Percentiles rank a stretch among this genome's conserved stretches.
phyloP scores from a whole-genome alignment of 352 stramenopile species.

The Phytophthora fragariae region DNA sequence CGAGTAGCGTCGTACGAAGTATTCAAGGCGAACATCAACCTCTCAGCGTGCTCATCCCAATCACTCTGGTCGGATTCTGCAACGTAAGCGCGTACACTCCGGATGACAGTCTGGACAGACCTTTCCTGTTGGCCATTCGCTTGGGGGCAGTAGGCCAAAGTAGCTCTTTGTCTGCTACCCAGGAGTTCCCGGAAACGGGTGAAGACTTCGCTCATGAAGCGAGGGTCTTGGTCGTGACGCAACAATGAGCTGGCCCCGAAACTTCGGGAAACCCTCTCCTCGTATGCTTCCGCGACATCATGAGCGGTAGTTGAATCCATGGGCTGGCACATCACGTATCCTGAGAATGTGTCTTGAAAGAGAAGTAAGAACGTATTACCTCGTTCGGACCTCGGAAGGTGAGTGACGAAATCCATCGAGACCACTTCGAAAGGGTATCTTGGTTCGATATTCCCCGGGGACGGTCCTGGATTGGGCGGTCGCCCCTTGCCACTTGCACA shows the following conservation, averaged over 20 bases:
- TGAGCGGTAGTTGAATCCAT: constrained; percentile 18
- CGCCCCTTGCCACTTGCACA: background rate
- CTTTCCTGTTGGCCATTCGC: constrained; percentile 46
- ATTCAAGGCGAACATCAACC: constrained; percentile 33
- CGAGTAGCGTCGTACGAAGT: constrained; percentile 21
- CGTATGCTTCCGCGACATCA: constrained; percentile 33
- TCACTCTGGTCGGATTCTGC: constrained; percentile 33
- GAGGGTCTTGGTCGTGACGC: constrained; percentile 32
- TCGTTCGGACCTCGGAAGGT: background rate
- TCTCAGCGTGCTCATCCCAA: constrained; percentile 37
- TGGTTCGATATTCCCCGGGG: constrained; percentile 15
- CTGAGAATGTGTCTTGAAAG: constrained; percentile 7
- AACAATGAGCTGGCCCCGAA: constrained; percentile 35
- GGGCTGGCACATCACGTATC: constrained; percentile 31
- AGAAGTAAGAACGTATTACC: constrained; percentile 6
- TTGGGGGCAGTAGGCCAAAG: constrained; percentile 39
- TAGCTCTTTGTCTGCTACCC: constrained; percentile 23
- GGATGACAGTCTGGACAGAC: constrained; percentile 39
- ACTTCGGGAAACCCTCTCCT: constrained; percentile 25
- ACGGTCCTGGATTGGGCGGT: background rate
- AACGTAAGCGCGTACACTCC: constrained; percentile 23
- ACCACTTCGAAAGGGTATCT: constrained; percentile 25
- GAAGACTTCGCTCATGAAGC: constrained; percentile 43
- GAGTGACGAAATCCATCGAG: constrained; percentile 24
- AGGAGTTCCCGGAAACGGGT: constrained; percentile 33